Conservation (phyloP, 2,329 filamentous ascomycete genomes). For the Nothomitra cinnamomea region DNA sequence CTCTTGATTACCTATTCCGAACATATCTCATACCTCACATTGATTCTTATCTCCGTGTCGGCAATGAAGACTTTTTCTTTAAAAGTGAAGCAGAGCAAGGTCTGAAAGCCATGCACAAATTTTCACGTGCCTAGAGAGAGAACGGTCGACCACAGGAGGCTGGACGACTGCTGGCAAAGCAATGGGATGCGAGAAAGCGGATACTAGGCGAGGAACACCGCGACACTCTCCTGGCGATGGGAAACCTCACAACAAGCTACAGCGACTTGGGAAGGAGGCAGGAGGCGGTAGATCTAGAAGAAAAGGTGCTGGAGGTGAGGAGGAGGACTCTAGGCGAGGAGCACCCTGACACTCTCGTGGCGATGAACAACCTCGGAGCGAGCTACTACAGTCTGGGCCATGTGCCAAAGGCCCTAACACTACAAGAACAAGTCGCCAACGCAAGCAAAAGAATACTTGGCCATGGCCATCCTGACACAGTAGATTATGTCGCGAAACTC, state of each 20-base stretch:
- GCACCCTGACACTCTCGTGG: conserved; percentile 12
- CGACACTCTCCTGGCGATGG: conserved; percentile 10
- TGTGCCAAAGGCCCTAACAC: neutral
- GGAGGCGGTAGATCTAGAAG: neutral
- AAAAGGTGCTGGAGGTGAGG: neutral
- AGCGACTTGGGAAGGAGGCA: neutral
- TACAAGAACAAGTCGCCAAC: neutral
- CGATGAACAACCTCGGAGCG: neutral
- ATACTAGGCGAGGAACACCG: conserved; percentile 12
- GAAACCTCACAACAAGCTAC: neutral
- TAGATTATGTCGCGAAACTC: too few relatives aligned
- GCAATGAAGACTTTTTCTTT: too few relatives aligned
- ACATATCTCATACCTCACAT: conserved; percentile 14
- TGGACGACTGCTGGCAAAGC: conserved; percentile 10
- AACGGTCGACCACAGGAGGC: too few relatives aligned
- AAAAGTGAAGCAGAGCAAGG: neutral
- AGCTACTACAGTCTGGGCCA: neutral
- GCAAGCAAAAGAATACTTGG: neutral
- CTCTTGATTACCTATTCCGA: conserved; percentile 11
- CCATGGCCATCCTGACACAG: neutral
- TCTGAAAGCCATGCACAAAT: neutral
- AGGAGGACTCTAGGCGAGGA: conserved; percentile 9
- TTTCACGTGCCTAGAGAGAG: neutral
- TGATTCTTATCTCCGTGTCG: conserved; percentile 7
- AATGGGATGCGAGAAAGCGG: conserved; percentile 10